Evolutionary conservation across 208 protist genomes (phyloP).

Genomic region (Trypanosoma scelopori): DNA sequence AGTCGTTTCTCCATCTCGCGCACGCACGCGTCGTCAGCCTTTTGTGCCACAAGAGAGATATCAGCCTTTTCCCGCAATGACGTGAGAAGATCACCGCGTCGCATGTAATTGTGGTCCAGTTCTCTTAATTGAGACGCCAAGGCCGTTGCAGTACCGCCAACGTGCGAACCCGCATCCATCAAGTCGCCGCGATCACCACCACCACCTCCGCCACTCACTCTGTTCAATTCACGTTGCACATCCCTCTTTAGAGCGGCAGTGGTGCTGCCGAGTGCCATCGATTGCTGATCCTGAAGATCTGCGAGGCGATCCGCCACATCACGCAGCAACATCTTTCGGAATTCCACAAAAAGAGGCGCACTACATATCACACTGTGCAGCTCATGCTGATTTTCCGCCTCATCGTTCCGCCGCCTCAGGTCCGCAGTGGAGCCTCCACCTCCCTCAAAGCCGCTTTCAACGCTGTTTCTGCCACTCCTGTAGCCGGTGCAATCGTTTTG

Average conservation of each 20-base stretch:
- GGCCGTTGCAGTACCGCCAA: neutral
- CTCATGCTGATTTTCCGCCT: neutral
- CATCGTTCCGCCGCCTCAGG: neutral
- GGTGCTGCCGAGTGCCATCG: conserved; percentile 46
- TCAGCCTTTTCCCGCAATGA: conserved; percentile 61
- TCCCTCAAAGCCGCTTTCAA: neutral
- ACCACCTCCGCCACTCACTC: conserved; percentile 7
- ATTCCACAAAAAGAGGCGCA: conserved; percentile 70
- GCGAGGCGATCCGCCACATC: conserved; percentile 66
- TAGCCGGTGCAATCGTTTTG: neutral
- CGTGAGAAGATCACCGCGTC: conserved; percentile 44
- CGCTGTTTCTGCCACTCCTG: neutral
- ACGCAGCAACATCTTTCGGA: conserved; percentile 64
- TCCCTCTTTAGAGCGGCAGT: conserved; percentile 45
- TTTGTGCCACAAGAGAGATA: conserved; percentile 42
- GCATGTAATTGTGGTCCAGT: conserved; percentile 47
- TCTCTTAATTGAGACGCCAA: conserved; percentile 40
- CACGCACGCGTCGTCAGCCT: conserved; percentile 59
- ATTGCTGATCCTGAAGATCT: conserved; percentile 47
- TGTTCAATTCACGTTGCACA: conserved; percentile 16
- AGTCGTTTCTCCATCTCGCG: conserved; percentile 48
- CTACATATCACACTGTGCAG: conserved; percentile 42
- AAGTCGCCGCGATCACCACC: conserved; percentile 5
- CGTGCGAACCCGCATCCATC: conserved; percentile 1
- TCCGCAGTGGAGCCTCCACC: neutral